These are phyloP conservation scores for Boletus patriciae DNA, from an alignment of 768 basidiomycete species.

Conservation along the genomic window DNA sequence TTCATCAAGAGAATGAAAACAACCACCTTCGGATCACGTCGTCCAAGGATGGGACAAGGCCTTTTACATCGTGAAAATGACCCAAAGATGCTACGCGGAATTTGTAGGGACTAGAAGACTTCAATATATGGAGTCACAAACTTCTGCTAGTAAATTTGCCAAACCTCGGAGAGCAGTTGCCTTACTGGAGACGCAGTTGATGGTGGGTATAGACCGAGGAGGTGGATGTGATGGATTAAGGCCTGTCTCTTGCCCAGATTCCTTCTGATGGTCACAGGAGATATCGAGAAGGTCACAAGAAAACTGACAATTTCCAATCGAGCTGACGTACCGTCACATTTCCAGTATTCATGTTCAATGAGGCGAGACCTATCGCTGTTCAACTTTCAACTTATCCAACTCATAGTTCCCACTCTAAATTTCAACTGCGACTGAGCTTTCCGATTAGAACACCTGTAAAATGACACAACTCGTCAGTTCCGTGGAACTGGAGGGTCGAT, in stretches of 20 bases:
- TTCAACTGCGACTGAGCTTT: not conserved
- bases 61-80: conserved; percentile 1
- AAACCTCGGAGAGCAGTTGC: conserved; percentile 9
- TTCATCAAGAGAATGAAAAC: conserved; percentile 17
- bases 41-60: conserved; percentile 12
- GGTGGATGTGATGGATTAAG: conserved; percentile 14
- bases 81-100: conserved; percentile 15
- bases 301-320: conserved; percentile 6
- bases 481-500: not conserved
- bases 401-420: not conserved
- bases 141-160: conserved; percentile 6
- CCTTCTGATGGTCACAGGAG: conserved; percentile 9
- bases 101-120: conserved; percentile 19
- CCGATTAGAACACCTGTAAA: not conserved
- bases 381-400: not conserved
- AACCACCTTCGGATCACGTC: conserved; percentile 8
- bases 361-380: conserved; percentile 1
- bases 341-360: conserved; percentile 6
- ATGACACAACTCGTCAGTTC: not conserved
- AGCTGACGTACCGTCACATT: conserved; percentile 2
- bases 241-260: conserved; percentile 6
- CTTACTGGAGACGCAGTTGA: conserved; percentile 14
- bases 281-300: conserved; percentile 11
- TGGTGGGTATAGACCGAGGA: conserved; percentile 28
- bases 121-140: conserved; percentile 5